These are phyloP conservation scores for Cruciata laevipes DNA, from an alignment of 257 asterid genomes.

Conservation along the genomic window DNA sequence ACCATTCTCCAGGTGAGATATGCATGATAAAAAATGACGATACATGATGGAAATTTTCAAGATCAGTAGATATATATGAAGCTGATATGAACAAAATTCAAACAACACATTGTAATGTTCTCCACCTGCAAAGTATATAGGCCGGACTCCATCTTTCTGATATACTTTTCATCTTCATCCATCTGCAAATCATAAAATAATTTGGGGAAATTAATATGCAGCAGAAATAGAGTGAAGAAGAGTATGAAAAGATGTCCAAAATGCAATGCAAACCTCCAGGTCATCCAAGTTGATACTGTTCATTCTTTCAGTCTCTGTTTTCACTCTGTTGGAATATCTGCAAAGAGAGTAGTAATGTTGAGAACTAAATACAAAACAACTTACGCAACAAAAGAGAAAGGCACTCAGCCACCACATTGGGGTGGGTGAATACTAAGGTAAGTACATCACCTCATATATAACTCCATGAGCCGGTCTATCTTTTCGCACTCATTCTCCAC, in stretches of 20 bases:
- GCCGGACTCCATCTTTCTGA: constrained; percentile 75
- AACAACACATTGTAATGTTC: not conserved
- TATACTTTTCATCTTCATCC: constrained; percentile 89
- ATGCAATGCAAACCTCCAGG: constrained; percentile 50
- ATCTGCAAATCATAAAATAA: constrained; percentile 42
- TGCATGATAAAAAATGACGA: not conserved
- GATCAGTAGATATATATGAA: not conserved
- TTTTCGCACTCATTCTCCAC: constrained; percentile 96
- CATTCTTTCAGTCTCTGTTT: constrained; percentile 62
- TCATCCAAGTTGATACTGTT: constrained; percentile 68
- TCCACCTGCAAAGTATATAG: constrained; percentile 88
- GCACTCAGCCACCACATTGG: not conserved
- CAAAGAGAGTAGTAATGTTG: not conserved
- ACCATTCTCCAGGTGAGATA: not conserved
- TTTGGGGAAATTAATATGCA: not conserved
- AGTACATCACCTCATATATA: constrained; percentile 66
- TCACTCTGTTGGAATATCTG: constrained; percentile 86
- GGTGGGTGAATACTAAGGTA: constrained; percentile 1
- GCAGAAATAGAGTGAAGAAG: not conserved
- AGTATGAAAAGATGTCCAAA: constrained; percentile 5
- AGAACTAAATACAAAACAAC: constrained; percentile 8
- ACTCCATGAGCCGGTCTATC: constrained; percentile 96
- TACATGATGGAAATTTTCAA: too few relatives aligned
- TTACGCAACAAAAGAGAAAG: not conserved
- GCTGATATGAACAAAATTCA: not conserved